These are phyloP conservation scores for Gardenia jasminoides DNA, from an alignment of 257 asterid species.

Conservation along the genomic window DNA sequence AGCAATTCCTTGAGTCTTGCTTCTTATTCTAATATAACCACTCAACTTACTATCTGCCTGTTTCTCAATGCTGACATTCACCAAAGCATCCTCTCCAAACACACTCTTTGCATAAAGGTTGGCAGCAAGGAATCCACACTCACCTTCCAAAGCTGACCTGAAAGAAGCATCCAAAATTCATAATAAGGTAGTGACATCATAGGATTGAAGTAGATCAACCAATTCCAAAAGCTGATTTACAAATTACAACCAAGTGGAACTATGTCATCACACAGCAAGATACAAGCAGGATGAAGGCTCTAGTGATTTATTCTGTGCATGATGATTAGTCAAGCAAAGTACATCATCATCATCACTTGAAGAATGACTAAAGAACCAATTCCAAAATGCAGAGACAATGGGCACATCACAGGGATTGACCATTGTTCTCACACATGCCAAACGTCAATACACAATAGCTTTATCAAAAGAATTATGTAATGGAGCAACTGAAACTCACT, in stretches of 20 bases:
- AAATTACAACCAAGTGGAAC: not conserved
- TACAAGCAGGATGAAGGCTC: not conserved
- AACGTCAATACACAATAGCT: not conserved
- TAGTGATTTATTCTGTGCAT: not conserved
- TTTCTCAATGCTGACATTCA: slow-evolving; percentile 90
- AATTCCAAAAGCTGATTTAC: not conserved
- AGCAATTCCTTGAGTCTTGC: slow-evolving; percentile 99
- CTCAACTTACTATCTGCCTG: slow-evolving; percentile 84
- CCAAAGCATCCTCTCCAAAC: slow-evolving; percentile 98
- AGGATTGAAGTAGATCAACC: not conserved
- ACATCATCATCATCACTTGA: not conserved
- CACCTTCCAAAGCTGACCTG: slow-evolving; percentile 98
- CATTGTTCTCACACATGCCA: not conserved
- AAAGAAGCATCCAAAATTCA: slow-evolving; percentile 14
- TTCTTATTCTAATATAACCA: slow-evolving; percentile 95
- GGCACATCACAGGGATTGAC: not conserved
- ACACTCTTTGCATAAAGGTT: slow-evolving; percentile 97
- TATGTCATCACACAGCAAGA: not conserved
- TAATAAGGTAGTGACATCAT: not conserved
- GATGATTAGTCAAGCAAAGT: not conserved
- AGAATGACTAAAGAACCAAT: not conserved
- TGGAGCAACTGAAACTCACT: slow-evolving; percentile 46
- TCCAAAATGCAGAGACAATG: not conserved
- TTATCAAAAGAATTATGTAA: not conserved
- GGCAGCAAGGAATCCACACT: slow-evolving; percentile 97